Evolutionary conservation across 2,329 filamentous ascomycete genomes (phyloP).

Genomic region (Emydomyces testavorans): DNA sequence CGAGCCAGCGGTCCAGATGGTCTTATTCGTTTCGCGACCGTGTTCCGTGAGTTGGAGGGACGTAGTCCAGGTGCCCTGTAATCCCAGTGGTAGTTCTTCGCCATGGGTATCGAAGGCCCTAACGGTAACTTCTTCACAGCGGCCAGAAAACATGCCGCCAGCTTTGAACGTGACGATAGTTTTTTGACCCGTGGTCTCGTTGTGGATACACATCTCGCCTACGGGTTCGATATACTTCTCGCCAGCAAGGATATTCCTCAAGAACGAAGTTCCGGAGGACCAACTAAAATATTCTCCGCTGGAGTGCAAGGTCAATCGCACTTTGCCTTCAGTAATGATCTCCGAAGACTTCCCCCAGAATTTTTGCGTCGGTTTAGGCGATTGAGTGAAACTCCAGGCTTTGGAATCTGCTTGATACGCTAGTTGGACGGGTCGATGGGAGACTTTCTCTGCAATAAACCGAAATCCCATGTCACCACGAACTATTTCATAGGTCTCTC

Average conservation of each 20-base stretch:
- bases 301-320: conserved; percentile 63
- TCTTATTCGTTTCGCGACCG: conserved; percentile 50
- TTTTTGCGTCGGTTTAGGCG: conserved; percentile 80
- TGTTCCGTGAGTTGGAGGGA: conserved; percentile 55
- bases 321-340: conserved; percentile 80
- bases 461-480: conserved; percentile 79
- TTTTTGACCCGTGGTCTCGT: conserved; percentile 73
- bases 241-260: conserved; percentile 92
- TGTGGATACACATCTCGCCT: conserved; percentile 72
- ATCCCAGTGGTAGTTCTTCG: conserved; percentile 51
- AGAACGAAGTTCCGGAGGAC: conserved; percentile 76
- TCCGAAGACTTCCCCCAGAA: conserved; percentile 98
- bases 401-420: conserved; percentile 85
- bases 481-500: conserved; percentile 88
- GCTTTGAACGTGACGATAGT: conserved; percentile 83
- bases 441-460: conserved; percentile 90
- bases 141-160: conserved; percentile 93
- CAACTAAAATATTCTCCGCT: conserved; percentile 78
- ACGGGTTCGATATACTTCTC: conserved; percentile 97
- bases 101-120: conserved; percentile 60
- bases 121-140: conserved; percentile 77
- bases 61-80: conserved; percentile 76
- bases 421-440: conserved; percentile 80
- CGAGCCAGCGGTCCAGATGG: conserved; percentile 66
- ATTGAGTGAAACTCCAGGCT: conserved; percentile 77